Base-by-base conservation (phyloP, 495 filamentous ascomycete genomes). In the Aspergillus leporis region DNA sequence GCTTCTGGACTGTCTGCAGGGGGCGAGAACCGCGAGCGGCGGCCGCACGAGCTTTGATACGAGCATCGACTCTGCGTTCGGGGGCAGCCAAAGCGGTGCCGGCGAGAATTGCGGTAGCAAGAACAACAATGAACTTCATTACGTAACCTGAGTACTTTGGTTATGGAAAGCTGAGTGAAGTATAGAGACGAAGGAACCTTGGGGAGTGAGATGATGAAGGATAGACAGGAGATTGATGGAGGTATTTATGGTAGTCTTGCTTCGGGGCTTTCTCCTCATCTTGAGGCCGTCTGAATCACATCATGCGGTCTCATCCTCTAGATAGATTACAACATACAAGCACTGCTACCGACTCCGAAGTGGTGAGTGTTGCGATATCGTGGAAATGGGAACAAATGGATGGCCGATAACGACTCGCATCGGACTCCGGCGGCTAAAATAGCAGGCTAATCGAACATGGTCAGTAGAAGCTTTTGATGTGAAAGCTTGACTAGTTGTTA, bases 91-190 rank as follows among this genome's bases (percentile, higher is more conserved):
- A 28, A 18, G 60, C 60, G 36, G 55, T 45, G 36, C 38, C 38
- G 43, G 65, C 62, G 8, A 70, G 55, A 31, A 69, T 54, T 22
- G 59, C 36, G 30, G 57, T 46, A 19, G 54, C 50, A 25, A 64
- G 22, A 41, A 48, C 32, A 36, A 59, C 54, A 18, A 58, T 56
- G 62, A 67, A 61, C 59, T 65, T 67, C 65, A 67, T 67, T 25
- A 51, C 62, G 62, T 38, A n/a, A n/a, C n/a, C n/a, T n/a, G 49
- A 18, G n/a, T 16, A 21, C 3, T 19, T 22, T 22, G 43, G 13
- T 5, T 47, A 1, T 47, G 18, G 43, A n/a, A 21, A n/a, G 19
- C 12, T 7, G 43, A 22, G 19, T n/a, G 18, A 21, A 23, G 1
- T 7, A 19, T 8, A 47, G 43, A 47, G 43, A 7, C 5, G 5